Evolutionary conservation across 2,329 filamentous ascomycete genomes (phyloP).

Genomic region (Macrophomina phaseolina): DNA sequence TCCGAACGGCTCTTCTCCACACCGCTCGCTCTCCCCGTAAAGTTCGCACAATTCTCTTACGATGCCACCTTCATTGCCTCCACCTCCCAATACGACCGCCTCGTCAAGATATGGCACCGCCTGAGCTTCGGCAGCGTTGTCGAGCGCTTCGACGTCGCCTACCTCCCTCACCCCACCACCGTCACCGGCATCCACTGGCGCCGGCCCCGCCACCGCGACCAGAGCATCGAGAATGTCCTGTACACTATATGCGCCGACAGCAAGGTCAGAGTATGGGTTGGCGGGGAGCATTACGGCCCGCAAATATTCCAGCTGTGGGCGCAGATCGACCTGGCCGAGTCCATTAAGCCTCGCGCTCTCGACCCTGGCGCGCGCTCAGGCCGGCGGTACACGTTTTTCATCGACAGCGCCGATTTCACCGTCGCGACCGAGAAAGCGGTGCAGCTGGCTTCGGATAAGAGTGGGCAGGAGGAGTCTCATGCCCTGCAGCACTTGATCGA

Average conservation of each 20-base stretch:
- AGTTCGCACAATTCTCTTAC: conserved; percentile 79
- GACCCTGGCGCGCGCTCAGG: conserved; percentile 46
- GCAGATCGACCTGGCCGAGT: conserved; percentile 74
- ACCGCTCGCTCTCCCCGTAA: conserved; percentile 72
- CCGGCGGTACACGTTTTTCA: conserved; percentile 75
- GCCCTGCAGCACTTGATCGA: conserved; percentile 85
- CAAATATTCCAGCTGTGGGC: conserved; percentile 81
- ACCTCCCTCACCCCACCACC: conserved; percentile 80
- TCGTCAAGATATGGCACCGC: conserved; percentile 93
- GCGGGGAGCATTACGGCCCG: conserved; percentile 72
- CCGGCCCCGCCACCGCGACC: conserved; percentile 74
- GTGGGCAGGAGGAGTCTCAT: conserved; percentile 66
- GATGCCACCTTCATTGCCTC: conserved; percentile 89
- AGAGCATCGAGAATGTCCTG: conserved; percentile 82
- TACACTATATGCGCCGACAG: conserved; percentile 89
- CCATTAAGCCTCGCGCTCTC: conserved; percentile 65
- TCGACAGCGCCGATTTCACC: conserved; percentile 81
- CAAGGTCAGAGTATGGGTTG: conserved; percentile 81
- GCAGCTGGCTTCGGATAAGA: conserved; percentile 59
- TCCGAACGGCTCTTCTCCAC: conserved; percentile 74
- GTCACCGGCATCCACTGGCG: conserved; percentile 91
- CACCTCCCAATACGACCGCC: conserved; percentile 74
- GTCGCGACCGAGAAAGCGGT: conserved; percentile 78
- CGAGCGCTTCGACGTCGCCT: conserved; percentile 86
- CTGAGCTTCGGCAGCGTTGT: conserved; percentile 83